phyloP scores from a whole-genome alignment of 176 grass and related monocot species.

The Triticum aestivum region IWGSC_CS_RefSeq_v2.1 NC_057804.1:346726751-346727250 shows the following conservation, averaged over 20 bases:
- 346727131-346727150: background rate
- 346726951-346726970: background rate
- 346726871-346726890: constrained; percentile 76
- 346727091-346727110: constrained; percentile 13
- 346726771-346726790: background rate
- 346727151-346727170: constrained; percentile 7
- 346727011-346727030: constrained; percentile 91
- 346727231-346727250: constrained; percentile 74
- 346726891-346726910: constrained; percentile 79
- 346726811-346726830: background rate
- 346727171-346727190: background rate
- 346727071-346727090: constrained; percentile 93
- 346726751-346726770: background rate
- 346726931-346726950: constrained; percentile 19
- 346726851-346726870: constrained; percentile 81
- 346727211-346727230: constrained; percentile 73
- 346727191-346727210: constrained; percentile 54
- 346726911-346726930: background rate
- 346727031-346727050: constrained; percentile 75
- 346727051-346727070: constrained; percentile 97
- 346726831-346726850: constrained; percentile 1
- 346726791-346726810: background rate
- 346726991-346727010: constrained; percentile 82
- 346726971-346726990: constrained; percentile 38
- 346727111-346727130: constrained; percentile 16